A percentile compares a stretch with the other conserved stretches of the same genome.
phyloP scores from a whole-genome alignment of 2,329 filamentous ascomycete species.

The Cladophialophora psammophila region DNA sequence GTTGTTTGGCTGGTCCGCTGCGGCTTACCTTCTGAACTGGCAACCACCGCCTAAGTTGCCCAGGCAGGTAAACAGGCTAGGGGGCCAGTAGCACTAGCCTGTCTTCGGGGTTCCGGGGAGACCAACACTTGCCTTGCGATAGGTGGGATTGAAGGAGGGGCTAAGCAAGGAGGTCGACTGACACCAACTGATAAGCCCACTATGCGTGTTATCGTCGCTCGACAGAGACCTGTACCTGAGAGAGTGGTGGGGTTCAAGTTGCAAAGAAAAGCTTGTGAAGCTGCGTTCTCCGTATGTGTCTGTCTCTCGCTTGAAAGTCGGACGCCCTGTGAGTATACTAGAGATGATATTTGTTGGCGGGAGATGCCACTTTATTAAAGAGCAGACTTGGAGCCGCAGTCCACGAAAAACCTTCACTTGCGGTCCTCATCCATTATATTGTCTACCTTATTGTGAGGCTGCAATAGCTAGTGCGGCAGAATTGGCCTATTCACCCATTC shows the following conservation, averaged over 20 bases:
- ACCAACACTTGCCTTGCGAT: not conserved
- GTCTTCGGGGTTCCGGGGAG: not conserved
- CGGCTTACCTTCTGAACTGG: conserved; percentile 17
- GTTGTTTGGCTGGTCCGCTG: conserved; percentile 16
- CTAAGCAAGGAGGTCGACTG: not conserved
- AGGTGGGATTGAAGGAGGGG: conserved; percentile 1
- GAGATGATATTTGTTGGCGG: not conserved
- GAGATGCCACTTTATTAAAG: not conserved
- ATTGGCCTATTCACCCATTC: conserved; percentile 13
- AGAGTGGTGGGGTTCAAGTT: conserved; percentile 5
- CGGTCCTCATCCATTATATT: conserved; percentile 14
- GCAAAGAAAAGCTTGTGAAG: not conserved
- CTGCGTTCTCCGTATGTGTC: not conserved
- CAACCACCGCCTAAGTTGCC: conserved; percentile 7
- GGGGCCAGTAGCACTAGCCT: not conserved
- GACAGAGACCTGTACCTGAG: not conserved
- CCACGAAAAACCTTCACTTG: not conserved
- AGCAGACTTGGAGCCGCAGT: not conserved
- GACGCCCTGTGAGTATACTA: conserved; percentile 21
- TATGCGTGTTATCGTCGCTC: not conserved
- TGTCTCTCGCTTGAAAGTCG: not conserved
- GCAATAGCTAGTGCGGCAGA: conserved; percentile 5
- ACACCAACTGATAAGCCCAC: conserved; percentile 7
- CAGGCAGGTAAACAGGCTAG: not conserved
- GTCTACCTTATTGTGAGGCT: conserved; percentile 3